Percentiles rank a stretch among this genome's conserved stretches.
These are phyloP conservation scores for Metschnikowia arizonensis DNA, from an alignment of 805 yeast species.

Conservation along the genomic window DNA sequence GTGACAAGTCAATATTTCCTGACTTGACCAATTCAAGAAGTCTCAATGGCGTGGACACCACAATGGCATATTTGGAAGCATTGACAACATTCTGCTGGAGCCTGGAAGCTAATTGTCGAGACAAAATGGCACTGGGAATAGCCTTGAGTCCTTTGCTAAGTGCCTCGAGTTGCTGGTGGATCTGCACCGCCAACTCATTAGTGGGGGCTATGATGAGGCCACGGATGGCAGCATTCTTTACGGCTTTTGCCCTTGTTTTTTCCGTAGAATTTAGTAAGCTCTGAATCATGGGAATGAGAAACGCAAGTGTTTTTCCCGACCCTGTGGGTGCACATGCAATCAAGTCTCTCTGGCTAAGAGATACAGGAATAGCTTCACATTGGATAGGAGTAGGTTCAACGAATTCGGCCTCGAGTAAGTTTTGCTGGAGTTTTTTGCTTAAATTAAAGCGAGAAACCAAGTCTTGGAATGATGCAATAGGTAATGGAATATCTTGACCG, in stretches of 20 bases:
- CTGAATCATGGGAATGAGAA: slow-evolving; percentile 77
- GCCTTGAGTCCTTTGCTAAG: slow-evolving; percentile 51
- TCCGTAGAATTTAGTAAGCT: slow-evolving; percentile 24
- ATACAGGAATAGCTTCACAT: slow-evolving; percentile 78
- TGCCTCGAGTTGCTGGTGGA: slow-evolving; percentile 60
- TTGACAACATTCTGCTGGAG: slow-evolving; percentile 56
- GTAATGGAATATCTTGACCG: slow-evolving; percentile 86
- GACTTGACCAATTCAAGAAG: slow-evolving; percentile 71
- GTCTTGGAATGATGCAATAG: slow-evolving; percentile 86
- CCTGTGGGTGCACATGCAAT: slow-evolving; percentile 98
- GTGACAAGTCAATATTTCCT: slow-evolving; percentile 55
- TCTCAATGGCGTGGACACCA: slow-evolving; percentile 86
- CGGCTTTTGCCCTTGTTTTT: slow-evolving; percentile 3
- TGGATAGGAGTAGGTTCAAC: slow-evolving; percentile 91
- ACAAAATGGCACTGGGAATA: slow-evolving; percentile 59
- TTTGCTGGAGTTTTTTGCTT: slow-evolving; percentile 53
- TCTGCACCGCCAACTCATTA: slow-evolving; percentile 87
- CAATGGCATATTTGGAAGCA: slow-evolving; percentile 65
- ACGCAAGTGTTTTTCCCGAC: slow-evolving; percentile 94
- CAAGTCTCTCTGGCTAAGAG: slow-evolving; percentile 67
- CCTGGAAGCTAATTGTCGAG: slow-evolving; percentile 68
- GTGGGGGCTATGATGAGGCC: slow-evolving; percentile 91
- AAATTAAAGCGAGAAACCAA: slow-evolving; percentile 64
- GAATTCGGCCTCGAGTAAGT: slow-evolving; percentile 66
- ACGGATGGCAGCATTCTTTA: slow-evolving; percentile 49